A percentile compares a stretch with the other conserved stretches of the same genome.
phyloP scores from a whole-genome alignment of 345 rosid genomes.

The Populus nigra region DNA sequence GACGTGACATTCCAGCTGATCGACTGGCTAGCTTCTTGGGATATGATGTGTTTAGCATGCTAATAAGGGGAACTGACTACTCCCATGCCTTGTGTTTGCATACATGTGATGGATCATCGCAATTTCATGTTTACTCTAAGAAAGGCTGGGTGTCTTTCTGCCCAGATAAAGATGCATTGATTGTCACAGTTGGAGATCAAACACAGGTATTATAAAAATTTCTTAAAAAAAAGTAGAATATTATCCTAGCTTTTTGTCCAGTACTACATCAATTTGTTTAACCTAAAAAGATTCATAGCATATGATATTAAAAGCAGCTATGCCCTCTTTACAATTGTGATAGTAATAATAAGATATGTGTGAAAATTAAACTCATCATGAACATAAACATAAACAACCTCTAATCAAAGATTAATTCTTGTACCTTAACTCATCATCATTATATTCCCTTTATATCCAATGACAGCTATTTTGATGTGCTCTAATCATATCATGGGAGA shows the following conservation, averaged over 20 bases:
- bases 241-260: no score
- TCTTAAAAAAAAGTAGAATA: neutral
- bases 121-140: slow-evolving; percentile 85
- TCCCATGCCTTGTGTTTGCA: slow-evolving; percentile 68
- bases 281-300: neutral
- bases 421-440: no score
- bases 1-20: slow-evolving; percentile 19
- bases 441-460: no score
- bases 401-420: no score
- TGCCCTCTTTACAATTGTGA: slow-evolving; percentile 20
- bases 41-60: slow-evolving; percentile 74
- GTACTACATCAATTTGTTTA: neutral
- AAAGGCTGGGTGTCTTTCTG: slow-evolving; percentile 78
- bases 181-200: slow-evolving; percentile 77
- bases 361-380: neutral
- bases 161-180: slow-evolving; percentile 57
- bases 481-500: no score
- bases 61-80: slow-evolving; percentile 66
- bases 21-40: slow-evolving; percentile 26
- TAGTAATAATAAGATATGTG: neutral
- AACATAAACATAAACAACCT: no score
- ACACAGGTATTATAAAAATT: slow-evolving; percentile 40
- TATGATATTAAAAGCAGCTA: neutral
- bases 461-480: no score
- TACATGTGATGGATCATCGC: slow-evolving; percentile 47